phyloP scores from a whole-genome alignment of 2,329 filamentous ascomycete species.

The Alternaria brassicae region DNA sequence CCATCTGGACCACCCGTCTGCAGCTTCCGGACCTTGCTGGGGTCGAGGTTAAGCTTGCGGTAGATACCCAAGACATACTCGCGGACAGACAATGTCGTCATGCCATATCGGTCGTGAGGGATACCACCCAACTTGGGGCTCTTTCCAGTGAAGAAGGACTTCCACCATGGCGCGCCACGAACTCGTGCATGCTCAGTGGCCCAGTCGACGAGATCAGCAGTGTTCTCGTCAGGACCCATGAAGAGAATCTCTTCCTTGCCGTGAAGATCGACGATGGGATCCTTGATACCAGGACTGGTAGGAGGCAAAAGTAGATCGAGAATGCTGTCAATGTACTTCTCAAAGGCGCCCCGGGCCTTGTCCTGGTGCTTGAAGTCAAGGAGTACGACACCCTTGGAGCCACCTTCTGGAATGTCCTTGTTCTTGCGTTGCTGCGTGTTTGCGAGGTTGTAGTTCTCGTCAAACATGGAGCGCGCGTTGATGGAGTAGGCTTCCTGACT shows the following conservation, averaged over 20 bases:
- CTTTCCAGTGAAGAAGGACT: slow-evolving; percentile 99
- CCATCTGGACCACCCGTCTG: slow-evolving; percentile 98
- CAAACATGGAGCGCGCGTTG: slow-evolving; percentile 94
- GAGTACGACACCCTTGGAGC: slow-evolving; percentile 96
- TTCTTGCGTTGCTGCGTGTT: slow-evolving; percentile 99
- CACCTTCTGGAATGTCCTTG: slow-evolving; percentile 98
- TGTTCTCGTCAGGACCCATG: slow-evolving; percentile 99
- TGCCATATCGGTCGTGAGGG: slow-evolving; percentile 93
- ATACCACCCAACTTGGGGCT: slow-evolving; percentile 95
- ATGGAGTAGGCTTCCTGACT: slow-evolving; percentile 96
- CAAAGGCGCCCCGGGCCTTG: slow-evolving; percentile 88
- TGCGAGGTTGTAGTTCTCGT: slow-evolving; percentile 97
- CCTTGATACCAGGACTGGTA: slow-evolving; percentile 94
- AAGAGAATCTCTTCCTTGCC: slow-evolving; percentile 97
- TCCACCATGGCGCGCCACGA: slow-evolving; percentile 96
- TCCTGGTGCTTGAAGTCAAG: slow-evolving; percentile 94
- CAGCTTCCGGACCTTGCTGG: slow-evolving; percentile 85
- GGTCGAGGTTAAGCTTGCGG: slow-evolving; percentile 90
- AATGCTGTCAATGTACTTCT: slow-evolving; percentile 99
- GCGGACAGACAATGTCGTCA: slow-evolving; percentile 96
- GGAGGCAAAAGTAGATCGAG: slow-evolving; percentile 91
- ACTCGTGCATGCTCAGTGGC: slow-evolving; percentile 92
- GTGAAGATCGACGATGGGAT: slow-evolving; percentile 94
- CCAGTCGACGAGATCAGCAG: slow-evolving; percentile 95
- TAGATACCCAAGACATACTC: slow-evolving; percentile 98